Conservation (phyloP, 2,329 filamentous ascomycete species). For the Exophiala spinifera region DNA sequence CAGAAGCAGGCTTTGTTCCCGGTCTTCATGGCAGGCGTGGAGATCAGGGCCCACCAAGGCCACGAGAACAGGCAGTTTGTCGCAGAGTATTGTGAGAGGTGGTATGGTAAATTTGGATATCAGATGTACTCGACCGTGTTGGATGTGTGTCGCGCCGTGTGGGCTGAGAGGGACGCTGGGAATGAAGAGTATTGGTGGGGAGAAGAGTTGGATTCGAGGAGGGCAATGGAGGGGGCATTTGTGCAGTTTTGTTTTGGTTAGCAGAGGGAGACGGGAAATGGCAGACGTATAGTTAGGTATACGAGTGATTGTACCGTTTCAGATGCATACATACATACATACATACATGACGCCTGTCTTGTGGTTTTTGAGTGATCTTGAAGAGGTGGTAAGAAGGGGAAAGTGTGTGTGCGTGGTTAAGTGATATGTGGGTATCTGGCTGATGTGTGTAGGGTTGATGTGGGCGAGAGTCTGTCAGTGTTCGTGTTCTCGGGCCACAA, state of each 20-base stretch:
- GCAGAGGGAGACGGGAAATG: no score
- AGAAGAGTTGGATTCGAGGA: conserved; percentile 8
- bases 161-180: conserved; percentile 8
- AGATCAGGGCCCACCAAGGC: conserved; percentile 1
- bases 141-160: conserved; percentile 5
- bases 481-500: no score
- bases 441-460: no score
- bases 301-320: no score
- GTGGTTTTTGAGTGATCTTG: no score
- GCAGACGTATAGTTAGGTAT: no score
- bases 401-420: no score
- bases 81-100: conserved; percentile 7
- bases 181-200: conserved; percentile 14
- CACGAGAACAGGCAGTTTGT: neutral
- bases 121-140: conserved; percentile 12
- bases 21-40: conserved; percentile 9
- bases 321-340: no score
- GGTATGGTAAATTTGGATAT: conserved; percentile 13
- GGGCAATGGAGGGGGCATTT: conserved; percentile 8
- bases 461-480: no score
- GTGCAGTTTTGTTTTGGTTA: conserved; percentile 15
- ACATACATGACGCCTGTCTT: no score
- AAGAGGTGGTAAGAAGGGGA: no score
- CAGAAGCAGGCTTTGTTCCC: conserved; percentile 17
- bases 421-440: no score